Evolutionary conservation across 2,329 filamentous ascomycete genomes (phyloP), one percentile per base, ranked within the genome.

Genomic region (Pleoardoris graminearum): DNA sequence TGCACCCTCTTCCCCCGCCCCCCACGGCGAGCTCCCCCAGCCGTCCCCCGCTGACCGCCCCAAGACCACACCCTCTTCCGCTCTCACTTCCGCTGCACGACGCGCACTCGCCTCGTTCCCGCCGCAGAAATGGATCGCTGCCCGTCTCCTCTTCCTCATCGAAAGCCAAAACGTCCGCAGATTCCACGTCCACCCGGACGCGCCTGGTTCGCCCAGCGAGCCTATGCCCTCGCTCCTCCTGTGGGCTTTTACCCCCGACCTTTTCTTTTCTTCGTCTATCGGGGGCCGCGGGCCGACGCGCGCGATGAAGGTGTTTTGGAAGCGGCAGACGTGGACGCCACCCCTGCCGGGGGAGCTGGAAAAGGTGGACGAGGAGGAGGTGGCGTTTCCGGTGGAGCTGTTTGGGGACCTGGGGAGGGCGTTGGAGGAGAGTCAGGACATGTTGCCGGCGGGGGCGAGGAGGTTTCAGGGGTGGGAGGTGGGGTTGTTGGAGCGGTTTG

Each of bases 401-500:
- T 82, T 86, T 23, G 51, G 67, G 4, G 73, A 74, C 25, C 69
- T 86, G 6, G 59, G 69, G 1, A 55, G 62, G 5, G 72, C 69
- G 8, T 71, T 91, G 22, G 65, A 74, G 10, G 65, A 63, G 7
- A 85, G 81, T 58, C 82, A 78, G 30, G 36, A 55, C 3, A 64
- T 84, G 14, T 66, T 90, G 7, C 87, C 87, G 1, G 66, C 59
- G 0, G 75, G 75, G 7, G 83, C 86, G 53, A 77, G 83, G 50
- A 73, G 62, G 23, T 88, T 89, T 59, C 78, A 82, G 65, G 82
- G 80, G n/a, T 91, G 87, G 87, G 79, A 80, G 22, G 84, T 90
- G 4, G 86, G 85, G 1, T 67, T 90, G 16, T 65, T 90, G 53
- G 78, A 81, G 57, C 75, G 80, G 53, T 86, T 81, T 71, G 70